Evolutionary conservation across 805 yeast genomes (phyloP).

Genomic region (Candida koratica): DNA sequence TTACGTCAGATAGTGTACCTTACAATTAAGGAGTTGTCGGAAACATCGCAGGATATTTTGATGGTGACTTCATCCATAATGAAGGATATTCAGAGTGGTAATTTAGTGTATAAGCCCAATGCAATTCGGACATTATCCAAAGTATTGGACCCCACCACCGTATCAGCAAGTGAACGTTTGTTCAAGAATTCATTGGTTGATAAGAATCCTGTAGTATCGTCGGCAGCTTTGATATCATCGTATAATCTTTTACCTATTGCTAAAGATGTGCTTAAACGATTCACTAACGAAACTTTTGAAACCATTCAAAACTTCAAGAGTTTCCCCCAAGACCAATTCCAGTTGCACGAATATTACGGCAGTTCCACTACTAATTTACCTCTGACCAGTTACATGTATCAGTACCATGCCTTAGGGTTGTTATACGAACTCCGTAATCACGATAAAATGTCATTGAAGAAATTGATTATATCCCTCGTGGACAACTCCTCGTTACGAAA

Average conservation of each 20-base stretch:
- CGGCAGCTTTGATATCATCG: slow-evolving; percentile 91
- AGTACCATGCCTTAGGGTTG: slow-evolving; percentile 93
- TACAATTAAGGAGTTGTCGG: slow-evolving; percentile 86
- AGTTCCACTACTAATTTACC: slow-evolving; percentile 50
- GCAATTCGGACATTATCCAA: slow-evolving; percentile 90
- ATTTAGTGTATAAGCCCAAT: slow-evolving; percentile 81
- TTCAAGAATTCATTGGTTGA: slow-evolving; percentile 92
- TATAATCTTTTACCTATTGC: slow-evolving; percentile 88
- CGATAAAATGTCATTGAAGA: slow-evolving; percentile 91
- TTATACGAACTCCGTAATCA: slow-evolving; percentile 83
- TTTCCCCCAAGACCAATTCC: slow-evolving; percentile 47
- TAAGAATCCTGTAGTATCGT: slow-evolving; percentile 77
- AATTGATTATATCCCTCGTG: slow-evolving; percentile 75
- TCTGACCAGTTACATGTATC: slow-evolving; percentile 75
- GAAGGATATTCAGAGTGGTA: slow-evolving; percentile 95
- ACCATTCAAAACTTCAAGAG: slow-evolving; percentile 65
- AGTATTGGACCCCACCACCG: slow-evolving; percentile 85
- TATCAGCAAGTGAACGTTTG: slow-evolving; percentile 87
- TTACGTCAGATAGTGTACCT: slow-evolving; percentile 91
- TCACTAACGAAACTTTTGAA: slow-evolving; percentile 92
- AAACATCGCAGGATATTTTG: slow-evolving; percentile 82
- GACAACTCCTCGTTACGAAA: slow-evolving; percentile 62
- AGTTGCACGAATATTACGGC: slow-evolving; percentile 55
- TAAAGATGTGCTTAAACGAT: slow-evolving; percentile 86
- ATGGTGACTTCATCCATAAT: slow-evolving; percentile 98